Conservation (phyloP, 306 rosid genomes). For the Fagus sylvatica region DNA sequence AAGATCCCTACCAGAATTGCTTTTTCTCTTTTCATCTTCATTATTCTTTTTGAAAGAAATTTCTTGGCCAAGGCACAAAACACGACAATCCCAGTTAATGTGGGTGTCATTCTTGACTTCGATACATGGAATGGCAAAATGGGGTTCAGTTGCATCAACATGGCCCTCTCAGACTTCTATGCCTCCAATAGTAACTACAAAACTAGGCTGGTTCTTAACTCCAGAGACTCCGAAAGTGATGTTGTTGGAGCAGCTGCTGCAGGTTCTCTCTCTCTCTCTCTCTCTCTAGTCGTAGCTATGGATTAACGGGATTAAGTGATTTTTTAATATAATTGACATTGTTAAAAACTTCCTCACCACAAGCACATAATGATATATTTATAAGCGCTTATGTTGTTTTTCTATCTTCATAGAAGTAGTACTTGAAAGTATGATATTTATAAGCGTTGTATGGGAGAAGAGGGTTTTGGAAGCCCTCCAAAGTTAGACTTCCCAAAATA, state of each 20-base stretch:
- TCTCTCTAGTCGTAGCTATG: too few species aligned
- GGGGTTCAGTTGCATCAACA: conserved; percentile 38
- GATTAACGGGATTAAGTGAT: too few species aligned
- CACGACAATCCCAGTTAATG: conserved; percentile 8
- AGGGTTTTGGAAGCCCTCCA: too few species aligned
- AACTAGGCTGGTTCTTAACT: conserved; percentile 30
- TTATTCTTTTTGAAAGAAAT: neutral
- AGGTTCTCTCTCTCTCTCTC: neutral
- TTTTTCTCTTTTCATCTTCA: neutral
- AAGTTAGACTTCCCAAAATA: too few species aligned
- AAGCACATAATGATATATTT: too few species aligned
- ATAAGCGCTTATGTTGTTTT: too few species aligned
- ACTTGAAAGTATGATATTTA: too few species aligned
- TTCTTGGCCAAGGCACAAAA: conserved; percentile 5
- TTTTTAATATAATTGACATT: too few species aligned
- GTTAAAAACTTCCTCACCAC: too few species aligned
- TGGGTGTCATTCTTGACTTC: conserved; percentile 32
- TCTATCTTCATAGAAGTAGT: too few species aligned
- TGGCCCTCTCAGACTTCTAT: conserved; percentile 42
- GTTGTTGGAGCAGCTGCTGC: conserved; percentile 30
- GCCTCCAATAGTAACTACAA: conserved; percentile 9
- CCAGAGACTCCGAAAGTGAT: conserved; percentile 5
- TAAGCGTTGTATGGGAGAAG: too few species aligned
- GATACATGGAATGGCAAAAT: conserved; percentile 19
- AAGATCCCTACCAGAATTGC: neutral